A percentile compares a stretch with the other conserved stretches of the same genome.
Evolutionary conservation across 176 grass and related monocot genomes (phyloP).

Genomic region (Carex scoparia): DNA sequence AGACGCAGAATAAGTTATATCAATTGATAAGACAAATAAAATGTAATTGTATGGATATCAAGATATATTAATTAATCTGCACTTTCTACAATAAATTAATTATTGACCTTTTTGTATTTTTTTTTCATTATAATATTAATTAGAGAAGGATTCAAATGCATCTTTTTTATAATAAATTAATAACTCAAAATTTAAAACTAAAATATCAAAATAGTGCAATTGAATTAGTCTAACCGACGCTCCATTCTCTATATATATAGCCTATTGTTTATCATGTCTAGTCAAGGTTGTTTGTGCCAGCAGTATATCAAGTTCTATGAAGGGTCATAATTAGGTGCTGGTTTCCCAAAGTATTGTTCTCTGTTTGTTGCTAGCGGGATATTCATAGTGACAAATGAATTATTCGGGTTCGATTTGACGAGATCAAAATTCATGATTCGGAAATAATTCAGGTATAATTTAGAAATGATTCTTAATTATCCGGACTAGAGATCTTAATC

Average conservation of each 20-base stretch:
- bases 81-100: not conserved
- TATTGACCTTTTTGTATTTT: not conserved
- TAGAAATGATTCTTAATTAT: no score
- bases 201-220: no score
- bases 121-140: not conserved
- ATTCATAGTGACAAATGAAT: no score
- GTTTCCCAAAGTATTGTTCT: not conserved
- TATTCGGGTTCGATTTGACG: no score
- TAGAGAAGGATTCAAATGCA: not conserved
- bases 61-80: not conserved
- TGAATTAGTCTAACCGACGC: not conserved
- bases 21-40: no score
- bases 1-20: no score
- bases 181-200: no score
- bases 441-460: no score
- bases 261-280: not conserved
- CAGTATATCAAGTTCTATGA: not conserved
- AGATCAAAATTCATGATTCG: no score
- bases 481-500: no score
- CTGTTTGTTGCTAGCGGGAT: not conserved
- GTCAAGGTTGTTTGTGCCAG: not conserved
- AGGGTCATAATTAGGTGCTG: not conserved
- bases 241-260: not conserved
- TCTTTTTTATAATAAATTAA: no score
- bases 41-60: not conserved